phyloP scores from a whole-genome alignment of 2,329 filamentous ascomycete genomes.

The Meredithiella fracta region DNA sequence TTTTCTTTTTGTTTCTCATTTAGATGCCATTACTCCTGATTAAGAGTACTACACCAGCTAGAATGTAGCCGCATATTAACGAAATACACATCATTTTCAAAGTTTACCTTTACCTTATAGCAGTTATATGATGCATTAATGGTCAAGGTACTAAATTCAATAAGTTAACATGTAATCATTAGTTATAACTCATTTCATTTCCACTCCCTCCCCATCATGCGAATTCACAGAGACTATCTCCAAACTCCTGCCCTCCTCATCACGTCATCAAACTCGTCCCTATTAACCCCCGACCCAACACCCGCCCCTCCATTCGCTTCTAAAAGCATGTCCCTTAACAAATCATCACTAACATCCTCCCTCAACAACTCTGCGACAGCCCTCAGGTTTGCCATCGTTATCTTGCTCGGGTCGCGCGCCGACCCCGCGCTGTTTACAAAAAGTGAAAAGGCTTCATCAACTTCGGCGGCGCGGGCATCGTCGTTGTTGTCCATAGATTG shows the following conservation, averaged over 20 bases:
- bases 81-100: background rate
- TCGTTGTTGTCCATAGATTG: constrained; percentile 40
- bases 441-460: constrained; percentile 65
- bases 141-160: background rate
- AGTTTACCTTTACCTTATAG: too few relatives aligned
- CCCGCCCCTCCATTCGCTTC: constrained; percentile 78
- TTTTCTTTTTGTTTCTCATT: background rate
- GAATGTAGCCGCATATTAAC: background rate
- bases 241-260: constrained; percentile 76
- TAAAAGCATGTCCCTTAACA: constrained; percentile 83
- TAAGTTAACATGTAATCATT: background rate
- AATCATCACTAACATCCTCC: constrained; percentile 67
- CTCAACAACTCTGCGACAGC: constrained; percentile 66
- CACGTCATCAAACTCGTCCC: constrained; percentile 71
- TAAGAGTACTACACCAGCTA: background rate
- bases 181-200: constrained; percentile 1
- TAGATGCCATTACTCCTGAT: background rate
- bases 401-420: constrained; percentile 28
- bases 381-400: constrained; percentile 63
- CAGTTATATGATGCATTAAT: background rate
- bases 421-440: constrained; percentile 43
- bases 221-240: constrained; percentile 28
- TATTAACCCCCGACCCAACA: constrained; percentile 51
- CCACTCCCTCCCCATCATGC: background rate
- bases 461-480: constrained; percentile 44